These are phyloP conservation scores for Vicia sativa DNA, from an alignment of 306 rosid species.

Conservation along the genomic window DNA sequence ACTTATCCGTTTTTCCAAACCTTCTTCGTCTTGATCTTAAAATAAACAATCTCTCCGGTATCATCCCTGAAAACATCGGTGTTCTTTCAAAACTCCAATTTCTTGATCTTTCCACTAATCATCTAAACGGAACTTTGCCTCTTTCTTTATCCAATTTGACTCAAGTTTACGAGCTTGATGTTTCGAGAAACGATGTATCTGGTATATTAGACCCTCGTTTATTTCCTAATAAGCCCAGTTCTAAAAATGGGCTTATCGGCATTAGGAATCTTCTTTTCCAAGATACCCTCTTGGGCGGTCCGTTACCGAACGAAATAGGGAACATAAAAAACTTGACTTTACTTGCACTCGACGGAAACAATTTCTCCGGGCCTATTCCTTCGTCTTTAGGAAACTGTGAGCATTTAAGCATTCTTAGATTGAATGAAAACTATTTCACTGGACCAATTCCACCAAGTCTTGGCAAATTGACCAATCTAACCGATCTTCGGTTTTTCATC, in stretches of 20 bases:
- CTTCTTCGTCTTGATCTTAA: slow-evolving; percentile 64
- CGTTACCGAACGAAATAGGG: slow-evolving; percentile 59
- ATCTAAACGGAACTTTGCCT: slow-evolving; percentile 52
- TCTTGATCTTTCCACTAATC: slow-evolving; percentile 61
- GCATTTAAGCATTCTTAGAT: slow-evolving; percentile 43
- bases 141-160: slow-evolving; percentile 62
- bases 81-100: slow-evolving; percentile 49
- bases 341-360: slow-evolving; percentile 48
- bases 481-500: slow-evolving; percentile 37
- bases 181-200: slow-evolving; percentile 50
- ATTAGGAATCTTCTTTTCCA: slow-evolving; percentile 53
- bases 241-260: slow-evolving; percentile 45
- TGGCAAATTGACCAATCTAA: slow-evolving; percentile 48
- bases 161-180: slow-evolving; percentile 55
- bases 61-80: slow-evolving; percentile 54
- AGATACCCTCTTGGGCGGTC: slow-evolving; percentile 45
- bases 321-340: slow-evolving; percentile 46
- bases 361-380: slow-evolving; percentile 55
- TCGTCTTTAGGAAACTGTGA: slow-evolving; percentile 52
- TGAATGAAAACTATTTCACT: slow-evolving; percentile 45
- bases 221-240: slow-evolving; percentile 45
- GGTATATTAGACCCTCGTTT: slow-evolving; percentile 51
- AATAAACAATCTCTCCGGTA: slow-evolving; percentile 48
- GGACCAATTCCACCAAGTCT: slow-evolving; percentile 52
- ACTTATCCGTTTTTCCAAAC: slow-evolving; percentile 56